Conservation (phyloP, 2,329 filamentous ascomycete species). For the Aspergillus neotritici region DNA sequence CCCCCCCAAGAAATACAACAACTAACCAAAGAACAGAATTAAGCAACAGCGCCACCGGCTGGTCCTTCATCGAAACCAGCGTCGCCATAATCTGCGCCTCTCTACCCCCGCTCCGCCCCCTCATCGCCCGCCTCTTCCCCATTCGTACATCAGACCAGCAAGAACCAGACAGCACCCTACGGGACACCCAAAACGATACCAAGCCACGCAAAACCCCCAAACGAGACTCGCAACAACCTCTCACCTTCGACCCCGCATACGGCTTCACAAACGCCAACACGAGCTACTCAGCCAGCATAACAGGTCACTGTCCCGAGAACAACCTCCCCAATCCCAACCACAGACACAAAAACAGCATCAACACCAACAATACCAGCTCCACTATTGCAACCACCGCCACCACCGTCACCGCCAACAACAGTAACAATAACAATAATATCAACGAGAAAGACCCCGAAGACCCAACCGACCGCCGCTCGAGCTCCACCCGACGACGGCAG, state of each 20-base stretch:
- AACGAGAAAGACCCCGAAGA: too few relatives aligned
- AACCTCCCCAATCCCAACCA: slow-evolving; percentile 1
- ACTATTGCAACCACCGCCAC: too few relatives aligned
- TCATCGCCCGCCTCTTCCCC: slow-evolving; percentile 23
- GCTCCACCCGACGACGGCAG: not conserved
- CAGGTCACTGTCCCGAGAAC: slow-evolving; percentile 15
- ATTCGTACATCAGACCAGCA: slow-evolving; percentile 10
- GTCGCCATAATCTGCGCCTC: slow-evolving; percentile 30
- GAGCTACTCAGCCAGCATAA: slow-evolving; percentile 23
- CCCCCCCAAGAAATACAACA: too few relatives aligned
- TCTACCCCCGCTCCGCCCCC: slow-evolving; percentile 22
- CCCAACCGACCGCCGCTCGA: not conserved
- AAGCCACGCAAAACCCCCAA: slow-evolving; percentile 5
- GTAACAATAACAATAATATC: too few relatives aligned
- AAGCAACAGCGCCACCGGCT: slow-evolving; percentile 22
- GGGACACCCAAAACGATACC: slow-evolving; percentile 12
- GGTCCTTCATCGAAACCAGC: slow-evolving; percentile 28
- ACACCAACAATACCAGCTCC: too few relatives aligned
- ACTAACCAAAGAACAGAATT: slow-evolving; percentile 10
- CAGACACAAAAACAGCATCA: too few relatives aligned
- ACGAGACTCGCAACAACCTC: too few relatives aligned
- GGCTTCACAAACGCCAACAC: slow-evolving; percentile 9
- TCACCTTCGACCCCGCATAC: not conserved
- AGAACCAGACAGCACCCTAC: slow-evolving; percentile 9
- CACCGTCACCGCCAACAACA: too few relatives aligned